Evolutionary conservation across 371 early-diverging fungal species (phyloP).

Genomic region (Rhizopus arrhizus): DNA sequence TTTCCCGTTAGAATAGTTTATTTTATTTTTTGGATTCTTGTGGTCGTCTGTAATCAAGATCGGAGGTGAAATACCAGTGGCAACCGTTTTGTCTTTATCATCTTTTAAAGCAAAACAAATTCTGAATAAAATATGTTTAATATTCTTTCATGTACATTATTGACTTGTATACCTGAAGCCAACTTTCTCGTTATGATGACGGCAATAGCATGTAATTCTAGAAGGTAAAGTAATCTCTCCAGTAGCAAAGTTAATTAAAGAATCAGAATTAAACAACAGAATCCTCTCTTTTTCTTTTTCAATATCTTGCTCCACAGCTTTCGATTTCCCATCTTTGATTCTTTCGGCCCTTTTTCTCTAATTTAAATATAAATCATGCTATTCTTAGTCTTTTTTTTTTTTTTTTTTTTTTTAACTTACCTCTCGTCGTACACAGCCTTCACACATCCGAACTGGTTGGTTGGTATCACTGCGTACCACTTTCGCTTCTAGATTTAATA

Average conservation of each 20-base stretch:
- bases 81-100: conserved; percentile 57
- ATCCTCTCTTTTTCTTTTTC: conserved; percentile 68
- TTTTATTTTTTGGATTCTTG: conserved; percentile 63
- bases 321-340: conserved; percentile 39
- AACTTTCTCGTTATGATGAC: conserved; percentile 86
- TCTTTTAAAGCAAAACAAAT: conserved; percentile 64
- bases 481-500: conserved; percentile 70
- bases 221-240: conserved; percentile 87
- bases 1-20: conserved; percentile 28
- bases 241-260: conserved; percentile 77
- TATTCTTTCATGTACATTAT: neutral
- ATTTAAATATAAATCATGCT: neutral
- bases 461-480: conserved; percentile 79
- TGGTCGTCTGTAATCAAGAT: conserved; percentile 95
- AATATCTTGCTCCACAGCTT: conserved; percentile 30
- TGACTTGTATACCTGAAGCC: conserved; percentile 66
- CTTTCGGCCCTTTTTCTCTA: conserved; percentile 52
- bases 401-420: conserved; percentile 37
- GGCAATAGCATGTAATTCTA: conserved; percentile 90
- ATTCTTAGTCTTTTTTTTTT: too few species aligned
- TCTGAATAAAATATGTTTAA: conserved; percentile 39
- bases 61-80: conserved; percentile 78
- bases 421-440: conserved; percentile 84
- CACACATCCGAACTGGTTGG: conserved; percentile 75
- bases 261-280: conserved; percentile 79